These are phyloP conservation scores for Pythium volutum DNA, from an alignment of 352 stramenopile species.

Conservation along the genomic window DNA sequence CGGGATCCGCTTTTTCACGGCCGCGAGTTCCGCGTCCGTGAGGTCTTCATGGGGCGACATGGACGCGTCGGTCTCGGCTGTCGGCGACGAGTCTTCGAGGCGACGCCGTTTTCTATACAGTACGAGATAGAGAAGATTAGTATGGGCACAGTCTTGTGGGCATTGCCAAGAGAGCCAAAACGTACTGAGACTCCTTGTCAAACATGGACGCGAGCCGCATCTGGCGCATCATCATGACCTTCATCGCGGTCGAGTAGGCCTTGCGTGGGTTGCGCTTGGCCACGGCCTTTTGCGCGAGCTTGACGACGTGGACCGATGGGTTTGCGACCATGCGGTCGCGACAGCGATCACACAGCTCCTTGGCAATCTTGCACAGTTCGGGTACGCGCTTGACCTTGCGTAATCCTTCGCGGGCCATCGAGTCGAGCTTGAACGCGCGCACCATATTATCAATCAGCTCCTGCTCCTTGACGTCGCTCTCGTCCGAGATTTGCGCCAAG, in stretches of 20 bases:
- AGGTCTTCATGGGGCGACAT: conserved; percentile 67
- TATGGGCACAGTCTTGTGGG: background rate
- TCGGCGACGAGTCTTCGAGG: conserved; percentile 56
- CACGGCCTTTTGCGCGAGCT: conserved; percentile 71
- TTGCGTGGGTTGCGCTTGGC: conserved; percentile 75
- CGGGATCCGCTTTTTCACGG: conserved; percentile 75
- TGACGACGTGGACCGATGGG: conserved; percentile 78
- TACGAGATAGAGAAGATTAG: background rate
- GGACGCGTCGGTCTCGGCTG: conserved; percentile 60
- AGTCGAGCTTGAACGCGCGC: conserved; percentile 76
- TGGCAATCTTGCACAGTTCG: conserved; percentile 70
- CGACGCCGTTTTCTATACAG: conserved; percentile 73
- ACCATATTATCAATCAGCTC: conserved; percentile 60
- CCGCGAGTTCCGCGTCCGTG: conserved; percentile 76
- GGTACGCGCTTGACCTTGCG: conserved; percentile 54
- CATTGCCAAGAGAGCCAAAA: conserved; percentile 21
- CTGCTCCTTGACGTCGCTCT: conserved; percentile 49
- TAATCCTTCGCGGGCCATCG: conserved; percentile 70
- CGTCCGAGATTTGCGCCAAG: conserved; percentile 53
- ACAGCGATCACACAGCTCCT: conserved; percentile 74
- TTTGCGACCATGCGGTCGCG: conserved; percentile 81
- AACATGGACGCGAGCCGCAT: conserved; percentile 79
- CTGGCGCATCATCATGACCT: conserved; percentile 82
- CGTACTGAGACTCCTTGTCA: conserved; percentile 69
- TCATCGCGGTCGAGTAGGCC: conserved; percentile 82